Percentiles rank a stretch among this genome's conserved stretches.
phyloP scores from a whole-genome alignment of 1,139 yeast species.

The Geotrichum bryndzae region DNA sequence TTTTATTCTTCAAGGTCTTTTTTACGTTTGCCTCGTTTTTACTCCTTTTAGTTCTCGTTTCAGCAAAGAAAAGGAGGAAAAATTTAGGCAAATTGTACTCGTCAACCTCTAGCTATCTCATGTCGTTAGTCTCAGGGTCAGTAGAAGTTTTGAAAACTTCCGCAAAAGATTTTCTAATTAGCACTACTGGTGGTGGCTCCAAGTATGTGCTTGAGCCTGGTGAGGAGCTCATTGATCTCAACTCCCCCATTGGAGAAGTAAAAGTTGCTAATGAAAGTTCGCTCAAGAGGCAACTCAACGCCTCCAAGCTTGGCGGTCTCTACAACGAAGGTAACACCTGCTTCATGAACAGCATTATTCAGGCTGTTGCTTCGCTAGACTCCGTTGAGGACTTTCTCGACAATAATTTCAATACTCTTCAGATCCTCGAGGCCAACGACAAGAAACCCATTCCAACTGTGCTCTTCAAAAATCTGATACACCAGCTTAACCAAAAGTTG shows the following conservation, averaged over 20 bases:
- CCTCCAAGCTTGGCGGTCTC: conserved; percentile 61
- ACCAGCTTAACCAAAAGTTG: conserved; percentile 35
- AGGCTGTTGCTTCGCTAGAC: conserved; percentile 70
- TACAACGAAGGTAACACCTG: conserved; percentile 90
- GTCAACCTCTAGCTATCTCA: conserved; percentile 10
- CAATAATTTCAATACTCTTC: conserved; percentile 1
- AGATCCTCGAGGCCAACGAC: not conserved
- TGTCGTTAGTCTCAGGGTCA: conserved; percentile 29
- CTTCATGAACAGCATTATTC: conserved; percentile 86
- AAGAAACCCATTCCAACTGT: conserved; percentile 6
- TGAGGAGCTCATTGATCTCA: conserved; percentile 14
- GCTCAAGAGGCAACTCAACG: conserved; percentile 11
- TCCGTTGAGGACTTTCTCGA: conserved; percentile 55
- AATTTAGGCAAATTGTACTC: conserved; percentile 22
- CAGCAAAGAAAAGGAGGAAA: conserved; percentile 10
- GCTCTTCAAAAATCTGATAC: conserved; percentile 27
- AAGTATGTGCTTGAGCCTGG: conserved; percentile 20
- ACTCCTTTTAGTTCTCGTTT: conserved; percentile 5
- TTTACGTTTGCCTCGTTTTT: conserved; percentile 1
- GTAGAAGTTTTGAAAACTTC: conserved; percentile 35
- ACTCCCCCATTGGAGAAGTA: conserved; percentile 19
- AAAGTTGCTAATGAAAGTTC: conserved; percentile 26
- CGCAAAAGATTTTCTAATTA: conserved; percentile 29
- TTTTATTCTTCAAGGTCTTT: conserved; percentile 1
- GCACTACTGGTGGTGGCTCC: conserved; percentile 16